Base-by-base conservation (phyloP, 2,329 filamentous ascomycete genomes). In the Phoma sp. region DNA sequence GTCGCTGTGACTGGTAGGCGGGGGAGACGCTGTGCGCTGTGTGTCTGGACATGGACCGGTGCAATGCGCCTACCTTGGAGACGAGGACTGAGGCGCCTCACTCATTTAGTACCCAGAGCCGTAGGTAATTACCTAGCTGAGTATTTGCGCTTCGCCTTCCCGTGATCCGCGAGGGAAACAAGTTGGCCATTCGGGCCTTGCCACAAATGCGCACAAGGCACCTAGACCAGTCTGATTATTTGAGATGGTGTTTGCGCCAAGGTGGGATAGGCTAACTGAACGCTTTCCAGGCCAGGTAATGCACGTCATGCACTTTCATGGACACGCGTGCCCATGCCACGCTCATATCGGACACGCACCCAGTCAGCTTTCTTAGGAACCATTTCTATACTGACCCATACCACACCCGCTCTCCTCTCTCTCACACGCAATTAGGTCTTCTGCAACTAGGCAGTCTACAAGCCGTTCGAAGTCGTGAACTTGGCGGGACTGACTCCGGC, bases 201-300 rank as follows among this genome's bases (percentile, higher is more conserved):
- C 52, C 48, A 51, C 53, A 38, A 48, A 39, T 49, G 39, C 50
- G 44, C 37, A 33, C 50, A 55, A 55, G 40, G 40, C 43, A 50
- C 40, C 54, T 55, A 45, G 54, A 52, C 47, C 50, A 47, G 47
- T 25, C 53, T 42, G 46, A 50, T 55, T 41, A 48, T 52, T 49
- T 13, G 44, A 54, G 40, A 39, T 59, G 57, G 41, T 45, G 23
- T 52, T 49, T 45, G 44, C 35, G 25, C 37, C 49, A 47, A 11
- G 14, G 38, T 33, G 33, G 44, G 43, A 53, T 27, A 47, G 40
- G 57, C 49, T 48, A 54, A 32, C 32, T 40, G 27, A 57, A 6
- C 23, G 36, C 27, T 35, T 43, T 41, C 22, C 40, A 29, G 39
- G 18, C 22, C 40, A 29, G 39, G 18, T 42, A 44, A 38, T 43